Evolutionary conservation across 176 grass and related monocot genomes (phyloP).

Genomic region (Eremochloa ophiuroides): DNA sequence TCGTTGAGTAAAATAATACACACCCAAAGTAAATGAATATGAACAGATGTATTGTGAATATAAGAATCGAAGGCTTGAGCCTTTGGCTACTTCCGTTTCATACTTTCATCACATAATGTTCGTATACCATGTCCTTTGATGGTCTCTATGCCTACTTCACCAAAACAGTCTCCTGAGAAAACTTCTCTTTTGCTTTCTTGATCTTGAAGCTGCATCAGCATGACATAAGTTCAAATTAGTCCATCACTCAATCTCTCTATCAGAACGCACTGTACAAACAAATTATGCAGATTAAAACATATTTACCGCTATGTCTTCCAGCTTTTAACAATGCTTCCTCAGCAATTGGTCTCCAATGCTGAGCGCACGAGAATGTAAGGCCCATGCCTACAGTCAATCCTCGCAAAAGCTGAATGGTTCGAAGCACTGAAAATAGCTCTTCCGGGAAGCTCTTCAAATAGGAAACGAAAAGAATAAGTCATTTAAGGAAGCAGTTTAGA

Average conservation of each 20-base stretch:
- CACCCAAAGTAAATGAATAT: not conserved
- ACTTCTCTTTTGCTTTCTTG: slow-evolving; percentile 25
- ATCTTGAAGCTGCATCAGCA: slow-evolving; percentile 26
- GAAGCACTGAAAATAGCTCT: slow-evolving; percentile 77
- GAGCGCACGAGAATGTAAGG: slow-evolving; percentile 72
- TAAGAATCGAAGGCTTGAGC: not conserved
- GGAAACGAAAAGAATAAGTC: not conserved
- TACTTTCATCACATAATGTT: not conserved
- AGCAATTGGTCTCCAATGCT: slow-evolving; percentile 87
- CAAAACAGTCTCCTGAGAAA: slow-evolving; percentile 38
- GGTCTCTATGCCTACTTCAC: slow-evolving; percentile 2
- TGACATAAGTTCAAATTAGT: not conserved
- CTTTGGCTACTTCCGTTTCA: not conserved
- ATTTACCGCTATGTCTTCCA: slow-evolving; percentile 65
- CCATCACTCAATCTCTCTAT: not conserved
- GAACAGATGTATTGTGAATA: not conserved
- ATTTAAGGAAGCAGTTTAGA: slow-evolving; percentile 15
- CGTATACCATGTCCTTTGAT: not conserved
- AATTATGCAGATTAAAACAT: not conserved
- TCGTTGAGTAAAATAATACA: not conserved
- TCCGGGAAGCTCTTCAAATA: slow-evolving; percentile 74
- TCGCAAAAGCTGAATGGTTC: slow-evolving; percentile 87
- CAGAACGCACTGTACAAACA: not conserved
- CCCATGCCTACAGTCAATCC: slow-evolving; percentile 88
- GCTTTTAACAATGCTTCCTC: slow-evolving; percentile 77